Conservation (phyloP, 2,329 filamentous ascomycete species). For the Cryphonectria carpinicola region DNA sequence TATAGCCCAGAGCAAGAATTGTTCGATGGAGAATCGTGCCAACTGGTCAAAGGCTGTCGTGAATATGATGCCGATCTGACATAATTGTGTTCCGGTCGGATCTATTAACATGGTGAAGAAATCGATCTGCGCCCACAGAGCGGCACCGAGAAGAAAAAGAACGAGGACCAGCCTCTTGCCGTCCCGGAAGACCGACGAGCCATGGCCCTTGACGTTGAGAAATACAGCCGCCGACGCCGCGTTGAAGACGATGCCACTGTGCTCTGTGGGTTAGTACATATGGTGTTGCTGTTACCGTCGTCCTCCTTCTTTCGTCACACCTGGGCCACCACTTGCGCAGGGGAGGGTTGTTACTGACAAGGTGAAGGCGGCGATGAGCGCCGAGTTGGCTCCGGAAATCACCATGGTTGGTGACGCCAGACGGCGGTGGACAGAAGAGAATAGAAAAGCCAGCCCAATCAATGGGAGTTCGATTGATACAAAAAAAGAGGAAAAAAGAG, state of each 20-base stretch:
- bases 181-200: constrained; percentile 55
- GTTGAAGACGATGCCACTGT: constrained; percentile 57
- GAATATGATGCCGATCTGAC: constrained; percentile 57
- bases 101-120: constrained; percentile 56
- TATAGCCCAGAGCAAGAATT: constrained; percentile 58
- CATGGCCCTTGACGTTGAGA: constrained; percentile 51
- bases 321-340: background rate
- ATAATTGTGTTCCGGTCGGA: constrained; percentile 46
- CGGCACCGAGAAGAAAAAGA: constrained; percentile 54
- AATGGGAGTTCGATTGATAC: constrained; percentile 45
- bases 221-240: constrained; percentile 53
- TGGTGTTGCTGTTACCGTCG: background rate
- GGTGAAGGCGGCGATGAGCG: constrained; percentile 56
- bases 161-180: constrained; percentile 68
- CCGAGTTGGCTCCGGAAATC: constrained; percentile 48
- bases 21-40: constrained; percentile 56
- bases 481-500: constrained; percentile 40
- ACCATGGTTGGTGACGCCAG: constrained; percentile 47
- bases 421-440: constrained; percentile 36
- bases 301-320: background rate
- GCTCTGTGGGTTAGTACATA: constrained; percentile 27
- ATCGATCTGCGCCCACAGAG: constrained; percentile 57
- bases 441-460: constrained; percentile 46
- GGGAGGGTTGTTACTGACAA: constrained; percentile 49
- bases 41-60: constrained; percentile 61